These are phyloP conservation scores for Arctium minus DNA, from an alignment of 129 eudicot species.

Conservation along the genomic window DNA sequence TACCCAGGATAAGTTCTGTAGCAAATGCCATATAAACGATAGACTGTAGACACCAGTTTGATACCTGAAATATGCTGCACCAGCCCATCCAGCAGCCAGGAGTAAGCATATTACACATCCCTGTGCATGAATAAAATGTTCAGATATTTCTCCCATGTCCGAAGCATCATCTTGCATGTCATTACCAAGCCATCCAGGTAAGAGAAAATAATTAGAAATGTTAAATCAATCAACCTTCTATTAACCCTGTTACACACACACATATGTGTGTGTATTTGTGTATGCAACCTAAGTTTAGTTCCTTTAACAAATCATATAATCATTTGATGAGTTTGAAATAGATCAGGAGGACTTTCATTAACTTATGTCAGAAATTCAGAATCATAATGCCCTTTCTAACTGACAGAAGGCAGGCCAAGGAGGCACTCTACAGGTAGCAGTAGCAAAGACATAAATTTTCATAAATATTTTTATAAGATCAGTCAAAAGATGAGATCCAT, in stretches of 20 bases:
- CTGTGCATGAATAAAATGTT: conserved; percentile 31
- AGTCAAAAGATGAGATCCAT: not conserved
- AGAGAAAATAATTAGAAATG: not conserved
- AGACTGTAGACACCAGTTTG: not conserved
- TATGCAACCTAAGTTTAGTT: not conserved
- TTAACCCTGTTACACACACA: not conserved
- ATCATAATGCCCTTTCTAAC: not conserved
- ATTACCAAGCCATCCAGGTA: not conserved
- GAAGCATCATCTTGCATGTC: not conserved
- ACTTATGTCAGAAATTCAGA: not conserved
- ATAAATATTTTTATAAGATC: not conserved
- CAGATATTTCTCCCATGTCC: not conserved
- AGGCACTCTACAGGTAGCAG: not conserved
- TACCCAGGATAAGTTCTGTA: not conserved
- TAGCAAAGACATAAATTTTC: not conserved
- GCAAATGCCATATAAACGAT: not conserved
- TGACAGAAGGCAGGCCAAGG: not conserved
- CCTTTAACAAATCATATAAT: not conserved
- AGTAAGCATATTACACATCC: conserved; percentile 57
- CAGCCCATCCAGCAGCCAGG: conserved; percentile 72
- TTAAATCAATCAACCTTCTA: not conserved
- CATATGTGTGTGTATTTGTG: no score
- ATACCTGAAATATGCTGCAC: conserved; percentile 77
- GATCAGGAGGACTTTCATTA: not conserved
- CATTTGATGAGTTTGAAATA: not conserved